These are phyloP conservation scores for Sporothrix brunneoviolacea DNA, from an alignment of 2,329 filamentous ascomycete genomes.

Conservation along the genomic window DNA sequence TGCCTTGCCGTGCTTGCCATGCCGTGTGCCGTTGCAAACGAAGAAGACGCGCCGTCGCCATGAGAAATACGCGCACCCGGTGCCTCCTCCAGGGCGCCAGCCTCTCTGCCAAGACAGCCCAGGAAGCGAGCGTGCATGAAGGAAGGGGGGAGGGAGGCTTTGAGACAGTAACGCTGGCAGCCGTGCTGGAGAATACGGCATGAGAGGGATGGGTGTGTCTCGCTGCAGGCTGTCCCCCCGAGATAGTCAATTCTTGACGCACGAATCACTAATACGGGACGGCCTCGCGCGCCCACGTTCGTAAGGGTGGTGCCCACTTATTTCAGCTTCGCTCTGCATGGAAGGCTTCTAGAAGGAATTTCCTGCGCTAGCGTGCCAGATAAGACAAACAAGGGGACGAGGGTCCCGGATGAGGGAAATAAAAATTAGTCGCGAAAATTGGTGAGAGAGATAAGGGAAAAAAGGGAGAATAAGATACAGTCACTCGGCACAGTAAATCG, in stretches of 20 bases:
- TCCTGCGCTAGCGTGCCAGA: background rate
- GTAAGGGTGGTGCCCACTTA: background rate
- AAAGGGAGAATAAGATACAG: background rate
- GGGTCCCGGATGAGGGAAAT: background rate
- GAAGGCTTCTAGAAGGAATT: conserved; percentile 17
- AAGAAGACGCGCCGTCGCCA: no score
- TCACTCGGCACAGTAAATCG: background rate
- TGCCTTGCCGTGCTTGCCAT: no score
- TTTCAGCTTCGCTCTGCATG: conserved; percentile 3
- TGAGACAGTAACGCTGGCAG: no score
- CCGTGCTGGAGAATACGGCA: background rate
- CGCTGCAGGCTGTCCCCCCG: no score
- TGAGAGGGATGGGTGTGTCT: background rate
- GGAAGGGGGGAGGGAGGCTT: no score
- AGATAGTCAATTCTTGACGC: no score
- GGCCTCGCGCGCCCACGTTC: no score
- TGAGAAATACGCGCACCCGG: no score
- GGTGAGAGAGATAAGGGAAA: conserved; percentile 1
- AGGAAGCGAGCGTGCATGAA: background rate
- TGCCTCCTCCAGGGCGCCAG: no score
- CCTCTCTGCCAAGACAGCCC: background rate
- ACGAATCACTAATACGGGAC: no score
- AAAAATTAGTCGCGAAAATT: conserved; percentile 6
- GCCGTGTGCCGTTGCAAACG: no score
- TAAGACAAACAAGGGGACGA: background rate